Conservation (phyloP, 164 flowering plant species). For the Saururus chinensis region DNA sequence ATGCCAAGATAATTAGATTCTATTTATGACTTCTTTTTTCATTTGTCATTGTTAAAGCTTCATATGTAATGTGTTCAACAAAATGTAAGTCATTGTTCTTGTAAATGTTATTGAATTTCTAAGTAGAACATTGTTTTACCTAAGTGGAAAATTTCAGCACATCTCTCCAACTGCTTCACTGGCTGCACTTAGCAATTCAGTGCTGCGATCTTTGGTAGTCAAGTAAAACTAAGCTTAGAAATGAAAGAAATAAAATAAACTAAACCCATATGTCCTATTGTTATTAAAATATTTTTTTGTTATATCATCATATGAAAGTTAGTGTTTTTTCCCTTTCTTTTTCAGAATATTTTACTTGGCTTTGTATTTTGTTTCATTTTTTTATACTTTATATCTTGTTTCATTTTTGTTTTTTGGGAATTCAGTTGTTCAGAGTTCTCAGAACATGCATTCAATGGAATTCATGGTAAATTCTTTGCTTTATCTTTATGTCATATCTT, state of each 20-base stretch:
- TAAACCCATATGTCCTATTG: too few species aligned
- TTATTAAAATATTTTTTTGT: not conserved
- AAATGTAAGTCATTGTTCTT: constrained; percentile 31
- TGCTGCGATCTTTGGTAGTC: not conserved
- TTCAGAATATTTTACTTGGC: too few species aligned
- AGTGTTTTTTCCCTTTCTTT: too few species aligned
- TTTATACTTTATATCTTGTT: not conserved
- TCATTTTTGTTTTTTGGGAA: not conserved
- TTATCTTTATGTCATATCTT: not conserved
- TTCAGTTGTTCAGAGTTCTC: constrained; percentile 1
- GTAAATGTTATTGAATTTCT: too few species aligned
- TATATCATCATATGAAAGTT: too few species aligned
- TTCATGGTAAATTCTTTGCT: not conserved
- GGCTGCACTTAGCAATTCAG: not conserved
- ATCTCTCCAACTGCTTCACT: not conserved
- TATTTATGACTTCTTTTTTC: constrained; percentile 53
- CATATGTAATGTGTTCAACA: constrained; percentile 28
- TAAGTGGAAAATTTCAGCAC: not conserved
- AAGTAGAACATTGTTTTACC: not conserved
- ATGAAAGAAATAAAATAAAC: too few species aligned
- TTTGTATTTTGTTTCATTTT: too few species aligned
- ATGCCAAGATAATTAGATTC: constrained; percentile 56
- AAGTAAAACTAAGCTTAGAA: too few species aligned
- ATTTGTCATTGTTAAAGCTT: constrained; percentile 47
- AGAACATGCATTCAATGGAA: not conserved